Base-by-base conservation (phyloP, 2,329 filamentous ascomycete species). In the Fusarium napiforme region DNA sequence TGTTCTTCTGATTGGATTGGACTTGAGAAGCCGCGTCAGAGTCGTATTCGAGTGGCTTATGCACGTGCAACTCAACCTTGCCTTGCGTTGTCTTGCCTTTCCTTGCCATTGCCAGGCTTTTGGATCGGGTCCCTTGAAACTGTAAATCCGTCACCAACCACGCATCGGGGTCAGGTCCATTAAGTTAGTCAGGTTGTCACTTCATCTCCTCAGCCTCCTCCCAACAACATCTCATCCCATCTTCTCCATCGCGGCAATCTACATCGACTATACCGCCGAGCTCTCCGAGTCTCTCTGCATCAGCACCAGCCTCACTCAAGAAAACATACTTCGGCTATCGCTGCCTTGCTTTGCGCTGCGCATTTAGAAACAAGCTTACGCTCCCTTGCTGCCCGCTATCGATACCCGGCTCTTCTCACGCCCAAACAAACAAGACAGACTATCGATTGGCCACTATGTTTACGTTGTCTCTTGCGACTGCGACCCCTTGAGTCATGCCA, bases 401-500 rank as follows among this genome's bases (percentile, higher is more conserved):
- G 56, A 69, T 64, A 59, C 53, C 45, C 40, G 66, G 62, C 56
- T 45, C 55, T 45, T 55, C 56, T 61, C 52, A 63, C 64, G 47
- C 60, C 60, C 56, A 53, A 62, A 58, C 63, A 68, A 72, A n/a
- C 36, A 55, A 42, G 37, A 45, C 53, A 63, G 45, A 50, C 63
- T 66, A 66, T 53, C 56, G 56, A 43, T 60, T 34, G 53, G 65
- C 58, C 61, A 78, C 70, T 68, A 77, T 78, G 77, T 73, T 72
- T 59, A 60, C 66, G 61, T 49, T 67, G 63, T 73, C 64, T 75
- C 60, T 64, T 74, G 55, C 65, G 72, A 60, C 61, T 75, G 34
- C 69, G 58, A 67, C 72, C 60, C 63, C 40, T 76, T 73, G 74
- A 78, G 77, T 77, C 77, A 78, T 78, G 73, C 67, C 74, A 76